Evolutionary conservation across 2,329 filamentous ascomycete genomes (phyloP).

Genomic region (Periconia macrospinosa): DNA sequence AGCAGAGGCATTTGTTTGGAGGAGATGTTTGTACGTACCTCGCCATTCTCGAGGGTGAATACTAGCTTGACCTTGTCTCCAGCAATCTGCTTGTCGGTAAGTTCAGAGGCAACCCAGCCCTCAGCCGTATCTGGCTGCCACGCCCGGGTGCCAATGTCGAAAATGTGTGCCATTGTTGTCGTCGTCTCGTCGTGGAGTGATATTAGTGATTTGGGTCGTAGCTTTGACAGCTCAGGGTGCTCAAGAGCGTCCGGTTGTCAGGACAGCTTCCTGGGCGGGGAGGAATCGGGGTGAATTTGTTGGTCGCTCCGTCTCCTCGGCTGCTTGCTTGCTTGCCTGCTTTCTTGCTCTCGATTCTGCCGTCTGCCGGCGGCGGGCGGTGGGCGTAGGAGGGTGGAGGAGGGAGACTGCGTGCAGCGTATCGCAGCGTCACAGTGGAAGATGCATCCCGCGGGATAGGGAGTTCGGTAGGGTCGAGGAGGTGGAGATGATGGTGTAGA

Average conservation of each 20-base stretch:
- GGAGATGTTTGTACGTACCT: slow-evolving; percentile 67
- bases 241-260: slow-evolving; percentile 7
- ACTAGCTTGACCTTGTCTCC: slow-evolving; percentile 85
- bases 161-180: slow-evolving; percentile 78
- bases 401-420: slow-evolving; percentile 21
- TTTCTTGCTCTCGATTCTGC: background rate
- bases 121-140: slow-evolving; percentile 97
- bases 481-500: slow-evolving; percentile 4
- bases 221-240: background rate
- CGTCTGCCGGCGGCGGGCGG: no score
- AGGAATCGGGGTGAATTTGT: background rate
- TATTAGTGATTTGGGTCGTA: background rate
- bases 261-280: slow-evolving; percentile 15
- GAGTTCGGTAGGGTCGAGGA: background rate
- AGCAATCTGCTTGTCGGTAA: slow-evolving; percentile 79
- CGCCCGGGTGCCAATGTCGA: slow-evolving; percentile 94
- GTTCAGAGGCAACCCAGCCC: slow-evolving; percentile 96
- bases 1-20: slow-evolving; percentile 59
- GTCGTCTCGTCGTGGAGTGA: slow-evolving; percentile 11
- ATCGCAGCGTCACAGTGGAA: slow-evolving; percentile 31
- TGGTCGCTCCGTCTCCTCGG: background rate
- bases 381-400: slow-evolving; percentile 12
- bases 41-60: slow-evolving; percentile 89
- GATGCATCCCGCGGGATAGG: slow-evolving; percentile 23
- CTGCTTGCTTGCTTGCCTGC: background rate